Percentiles rank a stretch among this genome's conserved stretches.
Evolutionary conservation across 2,329 filamentous ascomycete species (phyloP).

Genomic region (Epichloe sp.): DNA sequence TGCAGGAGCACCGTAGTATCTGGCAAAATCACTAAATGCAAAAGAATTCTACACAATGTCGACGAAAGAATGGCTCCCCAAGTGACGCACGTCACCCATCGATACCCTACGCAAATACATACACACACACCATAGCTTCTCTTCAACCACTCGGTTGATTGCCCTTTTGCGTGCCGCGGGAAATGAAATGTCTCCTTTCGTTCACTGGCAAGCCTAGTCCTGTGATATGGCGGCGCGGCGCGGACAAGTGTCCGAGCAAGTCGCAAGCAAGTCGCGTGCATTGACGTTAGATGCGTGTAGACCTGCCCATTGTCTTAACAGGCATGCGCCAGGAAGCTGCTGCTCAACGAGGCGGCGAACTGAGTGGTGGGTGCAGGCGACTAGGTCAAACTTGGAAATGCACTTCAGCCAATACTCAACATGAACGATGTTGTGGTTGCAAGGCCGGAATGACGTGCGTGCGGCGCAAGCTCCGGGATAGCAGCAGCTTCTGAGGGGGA

Average conservation of each 20-base stretch:
- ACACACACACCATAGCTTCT: no score
- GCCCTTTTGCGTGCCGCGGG: neutral
- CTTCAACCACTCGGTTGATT: neutral
- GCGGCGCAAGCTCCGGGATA: neutral
- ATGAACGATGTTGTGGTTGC: neutral
- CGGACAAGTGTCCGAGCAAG: no score
- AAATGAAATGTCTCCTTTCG: no score
- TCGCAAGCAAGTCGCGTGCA: no score
- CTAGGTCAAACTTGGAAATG: neutral
- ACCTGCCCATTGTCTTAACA: no score
- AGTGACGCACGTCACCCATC: neutral
- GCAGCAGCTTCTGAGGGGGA: neutral
- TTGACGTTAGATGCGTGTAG: no score
- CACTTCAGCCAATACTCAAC: neutral
- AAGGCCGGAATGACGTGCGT: neutral
- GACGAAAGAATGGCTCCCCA: no score
- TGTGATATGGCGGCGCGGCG: no score
- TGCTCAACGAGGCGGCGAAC: neutral
- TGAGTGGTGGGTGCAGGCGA: neutral
- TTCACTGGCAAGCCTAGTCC: no score
- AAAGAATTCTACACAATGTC: neutral
- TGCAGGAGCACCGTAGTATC: conserved; percentile 19
- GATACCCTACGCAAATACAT: no score
- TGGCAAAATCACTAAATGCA: conserved; percentile 17
- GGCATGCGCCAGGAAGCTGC: no score